These are phyloP conservation scores for Haematococcus sp. DNA, from an alignment of 139 green algal species.

Conservation along the genomic window DNA sequence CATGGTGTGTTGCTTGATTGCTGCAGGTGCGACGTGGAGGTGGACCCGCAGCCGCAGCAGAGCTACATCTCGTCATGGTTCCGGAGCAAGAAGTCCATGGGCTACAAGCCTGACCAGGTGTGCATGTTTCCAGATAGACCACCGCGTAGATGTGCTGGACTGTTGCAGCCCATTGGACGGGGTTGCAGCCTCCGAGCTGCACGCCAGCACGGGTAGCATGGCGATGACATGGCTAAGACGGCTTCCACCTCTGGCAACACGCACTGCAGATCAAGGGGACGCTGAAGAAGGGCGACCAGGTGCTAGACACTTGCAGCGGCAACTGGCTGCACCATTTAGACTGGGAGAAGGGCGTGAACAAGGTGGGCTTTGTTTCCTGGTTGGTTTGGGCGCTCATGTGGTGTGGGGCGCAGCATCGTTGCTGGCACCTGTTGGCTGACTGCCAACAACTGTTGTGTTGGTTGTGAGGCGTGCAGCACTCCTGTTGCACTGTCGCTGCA, in stretches of 20 bases:
- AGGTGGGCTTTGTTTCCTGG: background rate
- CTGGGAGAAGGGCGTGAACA: constrained; percentile 40
- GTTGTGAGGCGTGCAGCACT: background rate
- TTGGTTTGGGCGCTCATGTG: too few species aligned
- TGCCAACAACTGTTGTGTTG: too few species aligned
- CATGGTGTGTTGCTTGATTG: too few species aligned
- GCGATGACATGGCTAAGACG: too few species aligned
- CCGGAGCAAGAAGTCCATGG: constrained; percentile 24
- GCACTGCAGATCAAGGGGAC: constrained; percentile 18
- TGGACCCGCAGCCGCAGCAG: constrained; percentile 35
- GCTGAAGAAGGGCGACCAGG: constrained; percentile 11
- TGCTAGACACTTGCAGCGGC: constrained; percentile 48
- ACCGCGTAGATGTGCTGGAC: too few species aligned
- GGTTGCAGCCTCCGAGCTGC: too few species aligned
- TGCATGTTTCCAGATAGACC: too few species aligned
- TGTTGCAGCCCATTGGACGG: too few species aligned
- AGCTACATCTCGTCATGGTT: constrained; percentile 20
- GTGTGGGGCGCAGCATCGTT: background rate
- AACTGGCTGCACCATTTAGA: constrained; percentile 60
- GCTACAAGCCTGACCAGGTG: constrained; percentile 37
- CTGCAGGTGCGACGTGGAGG: constrained; percentile 41
- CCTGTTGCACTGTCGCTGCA: background rate
- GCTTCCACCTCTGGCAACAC: background rate
- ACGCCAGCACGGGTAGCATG: too few species aligned
- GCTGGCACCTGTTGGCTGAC: too few species aligned